phyloP scores from a whole-genome alignment of 768 basidiomycete species.

The Leccinum fibrillosum region DNA sequence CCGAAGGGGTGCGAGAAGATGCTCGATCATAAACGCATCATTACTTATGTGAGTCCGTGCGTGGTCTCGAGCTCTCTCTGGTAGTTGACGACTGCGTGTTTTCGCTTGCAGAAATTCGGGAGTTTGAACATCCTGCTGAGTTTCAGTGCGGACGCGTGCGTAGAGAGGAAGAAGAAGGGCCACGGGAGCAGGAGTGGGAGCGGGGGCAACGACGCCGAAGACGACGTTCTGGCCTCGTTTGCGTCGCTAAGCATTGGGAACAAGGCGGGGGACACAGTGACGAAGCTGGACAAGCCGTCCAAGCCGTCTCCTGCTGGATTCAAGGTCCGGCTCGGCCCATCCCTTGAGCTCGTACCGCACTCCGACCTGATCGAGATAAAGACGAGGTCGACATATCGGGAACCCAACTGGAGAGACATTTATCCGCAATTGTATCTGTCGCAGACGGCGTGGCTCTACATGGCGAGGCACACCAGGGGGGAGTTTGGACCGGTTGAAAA shows the following conservation, averaged over 20 bases:
- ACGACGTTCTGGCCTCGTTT: constrained; percentile 26
- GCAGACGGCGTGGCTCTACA: constrained; percentile 57
- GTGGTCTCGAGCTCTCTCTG: background rate
- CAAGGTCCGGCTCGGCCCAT: constrained; percentile 22
- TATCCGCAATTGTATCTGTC: constrained; percentile 71
- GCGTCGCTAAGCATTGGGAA: constrained; percentile 21
- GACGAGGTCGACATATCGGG: constrained; percentile 27
- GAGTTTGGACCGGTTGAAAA: constrained; percentile 50
- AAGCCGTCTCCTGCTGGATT: constrained; percentile 4
- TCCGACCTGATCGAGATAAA: constrained; percentile 34
- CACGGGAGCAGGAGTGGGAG: too few species aligned
- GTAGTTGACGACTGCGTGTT: background rate
- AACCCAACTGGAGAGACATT: constrained; percentile 54
- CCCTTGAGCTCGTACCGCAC: constrained; percentile 34
- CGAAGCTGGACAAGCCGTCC: background rate
- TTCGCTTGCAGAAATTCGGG: constrained; percentile 45
- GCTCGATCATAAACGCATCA: constrained; percentile 59
- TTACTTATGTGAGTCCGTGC: constrained; percentile 51
- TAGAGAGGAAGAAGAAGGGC: constrained; percentile 9
- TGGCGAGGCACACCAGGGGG: constrained; percentile 57
- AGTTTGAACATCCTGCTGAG: constrained; percentile 58
- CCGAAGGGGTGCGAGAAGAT: constrained; percentile 47
- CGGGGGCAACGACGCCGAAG: constrained; percentile 16
- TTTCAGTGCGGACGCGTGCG: constrained; percentile 52
- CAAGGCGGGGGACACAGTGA: background rate